phyloP scores from a whole-genome alignment of 768 basidiomycete species.

The Mycena amicta region DNA sequence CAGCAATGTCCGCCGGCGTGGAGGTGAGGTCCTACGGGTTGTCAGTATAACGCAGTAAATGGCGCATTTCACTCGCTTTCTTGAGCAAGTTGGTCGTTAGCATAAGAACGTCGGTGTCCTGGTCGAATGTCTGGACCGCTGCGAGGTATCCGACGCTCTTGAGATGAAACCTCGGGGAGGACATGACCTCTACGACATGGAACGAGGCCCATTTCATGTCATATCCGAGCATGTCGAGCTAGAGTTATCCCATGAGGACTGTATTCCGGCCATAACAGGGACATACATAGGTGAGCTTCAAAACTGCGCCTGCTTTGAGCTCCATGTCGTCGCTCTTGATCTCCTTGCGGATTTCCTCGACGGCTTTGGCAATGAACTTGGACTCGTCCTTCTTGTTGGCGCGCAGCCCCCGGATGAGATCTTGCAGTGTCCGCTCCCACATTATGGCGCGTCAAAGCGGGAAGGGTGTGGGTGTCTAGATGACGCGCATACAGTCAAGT shows the following conservation, averaged over 20 bases:
- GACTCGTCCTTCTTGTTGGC: constrained; percentile 94
- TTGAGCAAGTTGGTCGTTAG: constrained; percentile 94
- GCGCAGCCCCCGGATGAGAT: constrained; percentile 92
- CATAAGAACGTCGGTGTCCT: constrained; percentile 97
- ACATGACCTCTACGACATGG: constrained; percentile 98
- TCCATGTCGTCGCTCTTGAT: constrained; percentile 95
- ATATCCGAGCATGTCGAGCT: constrained; percentile 98
- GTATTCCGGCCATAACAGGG: no score
- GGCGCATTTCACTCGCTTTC: constrained; percentile 72
- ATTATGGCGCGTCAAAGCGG: constrained; percentile 43
- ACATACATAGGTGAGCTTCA: constrained; percentile 98
- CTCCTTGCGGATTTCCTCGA: constrained; percentile 93
- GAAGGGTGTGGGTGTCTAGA: not conserved
- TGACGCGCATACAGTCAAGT: not conserved
- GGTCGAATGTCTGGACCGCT: constrained; percentile 85
- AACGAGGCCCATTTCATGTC: constrained; percentile 97
- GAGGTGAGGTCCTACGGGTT: constrained; percentile 73
- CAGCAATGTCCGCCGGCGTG: constrained; percentile 70
- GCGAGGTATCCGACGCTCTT: constrained; percentile 97
- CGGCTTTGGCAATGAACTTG: constrained; percentile 88
- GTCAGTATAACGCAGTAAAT: no score
- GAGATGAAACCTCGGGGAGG: constrained; percentile 85
- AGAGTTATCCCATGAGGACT: constrained; percentile 9
- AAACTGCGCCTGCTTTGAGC: constrained; percentile 90
- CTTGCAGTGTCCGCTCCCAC: constrained; percentile 97